Evolutionary conservation across 306 rosid genomes (phyloP).

Genomic region (Prunus mume): DNA sequence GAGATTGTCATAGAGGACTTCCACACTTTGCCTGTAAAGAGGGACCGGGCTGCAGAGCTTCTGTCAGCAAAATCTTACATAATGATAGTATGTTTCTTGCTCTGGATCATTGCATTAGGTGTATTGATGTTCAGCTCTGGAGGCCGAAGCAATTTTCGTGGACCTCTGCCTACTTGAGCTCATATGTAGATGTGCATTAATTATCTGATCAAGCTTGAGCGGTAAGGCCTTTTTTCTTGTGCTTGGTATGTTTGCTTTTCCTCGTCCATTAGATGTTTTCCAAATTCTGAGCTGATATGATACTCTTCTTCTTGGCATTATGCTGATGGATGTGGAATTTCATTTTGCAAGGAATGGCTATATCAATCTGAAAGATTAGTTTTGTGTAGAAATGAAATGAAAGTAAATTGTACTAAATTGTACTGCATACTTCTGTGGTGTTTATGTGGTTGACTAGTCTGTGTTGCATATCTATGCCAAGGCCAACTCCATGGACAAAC

Average conservation of each 20-base stretch:
- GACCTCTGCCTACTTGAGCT: slow-evolving; percentile 58
- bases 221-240: slow-evolving; percentile 19
- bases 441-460: too few species aligned
- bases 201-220: neutral
- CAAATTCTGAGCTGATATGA: neutral
- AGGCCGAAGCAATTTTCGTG: slow-evolving; percentile 10
- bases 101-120: slow-evolving; percentile 45
- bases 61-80: slow-evolving; percentile 33
- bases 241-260: neutral
- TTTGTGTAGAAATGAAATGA: neutral
- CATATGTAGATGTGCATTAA: neutral
- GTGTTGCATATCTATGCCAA: too few species aligned
- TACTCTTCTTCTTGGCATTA: neutral
- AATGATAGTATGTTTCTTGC: slow-evolving; percentile 29
- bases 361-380: neutral
- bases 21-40: slow-evolving; percentile 31
- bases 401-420: neutral
- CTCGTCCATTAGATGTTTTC: neutral
- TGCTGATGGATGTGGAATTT: neutral
- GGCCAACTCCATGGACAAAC: too few species aligned
- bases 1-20: slow-evolving; percentile 39
- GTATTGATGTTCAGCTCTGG: slow-evolving; percentile 39
- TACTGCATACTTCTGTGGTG: neutral
- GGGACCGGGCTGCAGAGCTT: slow-evolving; percentile 23
- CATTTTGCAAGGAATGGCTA: neutral